phyloP scores from a whole-genome alignment of 768 basidiomycete species.

The Hypholoma fasciculare region DNA sequence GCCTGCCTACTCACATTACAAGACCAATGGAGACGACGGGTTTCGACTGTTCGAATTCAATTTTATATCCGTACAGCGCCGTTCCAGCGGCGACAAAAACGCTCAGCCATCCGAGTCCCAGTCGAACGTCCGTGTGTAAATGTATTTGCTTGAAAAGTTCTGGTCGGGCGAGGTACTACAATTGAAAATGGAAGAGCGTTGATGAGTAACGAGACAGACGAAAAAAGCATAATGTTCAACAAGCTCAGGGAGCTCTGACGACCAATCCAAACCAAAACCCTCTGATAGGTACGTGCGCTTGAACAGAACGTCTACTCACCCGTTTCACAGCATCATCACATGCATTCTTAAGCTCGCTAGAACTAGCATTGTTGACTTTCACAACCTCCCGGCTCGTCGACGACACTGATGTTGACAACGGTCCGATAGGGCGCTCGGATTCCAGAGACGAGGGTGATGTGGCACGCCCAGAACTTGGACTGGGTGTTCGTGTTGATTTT shows the following conservation, averaged over 20 bases:
- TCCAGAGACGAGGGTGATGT: conserved; percentile 22
- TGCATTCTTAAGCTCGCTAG: conserved; percentile 64
- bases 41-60: conserved; percentile 90
- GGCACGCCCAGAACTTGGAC: conserved; percentile 15
- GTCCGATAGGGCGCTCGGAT: conserved; percentile 52
- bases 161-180: conserved; percentile 78
- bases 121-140: conserved; percentile 84
- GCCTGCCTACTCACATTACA: conserved; percentile 55
- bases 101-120: conserved; percentile 84
- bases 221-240: too few species aligned
- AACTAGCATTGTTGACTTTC: conserved; percentile 60
- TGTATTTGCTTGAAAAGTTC: conserved; percentile 86
- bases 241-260: too few species aligned
- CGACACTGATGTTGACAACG: conserved; percentile 47
- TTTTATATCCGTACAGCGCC: conserved; percentile 81
- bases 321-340: conserved; percentile 91
- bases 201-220: not conserved
- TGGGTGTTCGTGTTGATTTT: conserved; percentile 13
- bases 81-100: conserved; percentile 82
- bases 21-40: conserved; percentile 77
- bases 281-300: not conserved
- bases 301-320: conserved; percentile 43
- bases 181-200: not conserved
- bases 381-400: conserved; percentile 50
- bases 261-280: too few species aligned